phyloP scores from a whole-genome alignment of 176 grass and related monocot genomes.

The Carex kokanica region DNA sequence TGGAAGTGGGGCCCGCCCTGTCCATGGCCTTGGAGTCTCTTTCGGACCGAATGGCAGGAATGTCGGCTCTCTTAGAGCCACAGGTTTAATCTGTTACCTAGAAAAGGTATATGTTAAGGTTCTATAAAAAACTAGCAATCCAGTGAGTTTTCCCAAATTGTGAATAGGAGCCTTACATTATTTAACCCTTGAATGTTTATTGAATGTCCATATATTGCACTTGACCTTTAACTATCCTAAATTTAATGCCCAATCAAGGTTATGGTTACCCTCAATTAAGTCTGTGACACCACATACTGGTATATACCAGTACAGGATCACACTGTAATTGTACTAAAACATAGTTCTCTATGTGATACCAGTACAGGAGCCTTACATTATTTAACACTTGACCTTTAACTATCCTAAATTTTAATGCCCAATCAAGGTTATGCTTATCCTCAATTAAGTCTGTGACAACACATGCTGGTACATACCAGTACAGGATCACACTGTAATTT shows the following conservation, averaged over 20 bases:
- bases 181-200: too few relatives aligned
- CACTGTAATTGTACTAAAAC: not conserved
- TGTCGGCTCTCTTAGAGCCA: slow-evolving; percentile 63
- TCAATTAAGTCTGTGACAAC: too few relatives aligned
- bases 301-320: not conserved
- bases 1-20: slow-evolving; percentile 64
- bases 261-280: not conserved
- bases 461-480: too few relatives aligned
- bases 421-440: too few relatives aligned
- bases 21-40: slow-evolving; percentile 78
- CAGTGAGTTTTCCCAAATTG: not conserved
- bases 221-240: not conserved
- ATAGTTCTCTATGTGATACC: not conserved
- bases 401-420: too few relatives aligned
- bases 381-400: too few relatives aligned
- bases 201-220: not conserved
- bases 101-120: not conserved
- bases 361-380: too few relatives aligned
- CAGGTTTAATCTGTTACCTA: slow-evolving; percentile 49
- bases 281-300: not conserved
- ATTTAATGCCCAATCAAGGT: not conserved
- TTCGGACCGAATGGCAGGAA: slow-evolving; percentile 77
- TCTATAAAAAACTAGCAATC: not conserved
- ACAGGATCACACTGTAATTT: too few relatives aligned
- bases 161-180: not conserved